Base-by-base conservation (phyloP, 148 eudicot species). In the Fagopyrum tataricum region DNA sequence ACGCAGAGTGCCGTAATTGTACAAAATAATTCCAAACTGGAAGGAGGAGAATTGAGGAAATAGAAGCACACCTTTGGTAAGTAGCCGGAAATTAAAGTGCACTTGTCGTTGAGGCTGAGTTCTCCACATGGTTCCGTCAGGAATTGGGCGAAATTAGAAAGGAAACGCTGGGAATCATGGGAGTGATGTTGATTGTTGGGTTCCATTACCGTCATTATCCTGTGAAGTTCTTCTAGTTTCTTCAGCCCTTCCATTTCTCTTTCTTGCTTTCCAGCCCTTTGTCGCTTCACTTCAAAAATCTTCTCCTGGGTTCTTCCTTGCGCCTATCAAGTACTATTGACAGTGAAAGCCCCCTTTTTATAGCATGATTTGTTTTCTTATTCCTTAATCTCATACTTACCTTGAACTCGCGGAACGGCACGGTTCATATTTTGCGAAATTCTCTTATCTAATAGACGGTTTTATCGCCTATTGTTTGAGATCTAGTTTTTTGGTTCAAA, bases 61-160 rank as follows among this genome's bases (percentile, higher is more conserved):
- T 41, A 17, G 26, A 70, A 42, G 48, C 78, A 58, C n/a, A 90
- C 99, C 89, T 85, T 82, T 31, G 92, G 77, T 69, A 90, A 81
- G 77, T 78, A 82, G 13, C 75, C 83, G 61, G 87, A 72, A 76
- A 95, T 90, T 85, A 92, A 83, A 61, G 76, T 76, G 79, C 91
- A 90, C 75, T 90, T 95, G 43, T 80, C 82, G 49, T 78, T 72
- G 77, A 88, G 64, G 69, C 85, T 85, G 49, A 95, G 85, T 40
- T 84, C 72, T 39, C 88, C 96, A 75, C 91, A 87, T 41, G 86
- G 90, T 77, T 90, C 83, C 76, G 75, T 75, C 92, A 91, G 20
- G 71, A 91, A 79, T 67, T 82, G 88, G 81, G 80, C 78, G 76
- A 89, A 81, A 44, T 86, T 76, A 11, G 90, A 82, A 75, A 91